phyloP scores from a whole-genome alignment of 1,284 basidiomycete species.

The Golubevia sp. region DNA sequence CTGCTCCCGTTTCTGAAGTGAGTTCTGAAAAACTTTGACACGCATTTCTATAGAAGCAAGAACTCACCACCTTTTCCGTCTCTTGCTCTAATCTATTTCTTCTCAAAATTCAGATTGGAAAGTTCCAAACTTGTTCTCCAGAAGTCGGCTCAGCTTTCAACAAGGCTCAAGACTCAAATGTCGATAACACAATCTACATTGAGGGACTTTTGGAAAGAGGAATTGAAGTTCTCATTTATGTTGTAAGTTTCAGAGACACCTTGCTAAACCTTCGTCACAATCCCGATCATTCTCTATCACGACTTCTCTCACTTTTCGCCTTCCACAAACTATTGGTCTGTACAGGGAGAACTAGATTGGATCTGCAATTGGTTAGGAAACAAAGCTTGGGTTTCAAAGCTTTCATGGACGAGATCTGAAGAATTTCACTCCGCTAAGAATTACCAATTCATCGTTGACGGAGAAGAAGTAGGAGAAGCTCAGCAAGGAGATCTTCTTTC shows the following conservation, averaged over 20 bases:
- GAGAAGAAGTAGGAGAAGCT: neutral
- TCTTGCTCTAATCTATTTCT: no score
- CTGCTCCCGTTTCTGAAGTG: conserved; percentile 12
- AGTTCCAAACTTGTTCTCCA: conserved; percentile 31
- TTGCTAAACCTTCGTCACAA: neutral
- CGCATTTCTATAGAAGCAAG: no score
- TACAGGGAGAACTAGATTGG: conserved; percentile 29
- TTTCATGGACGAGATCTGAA: conserved; percentile 4
- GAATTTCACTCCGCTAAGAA: neutral
- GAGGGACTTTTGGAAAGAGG: conserved; percentile 37
- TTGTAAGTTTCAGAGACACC: conserved; percentile 7
- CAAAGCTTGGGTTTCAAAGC: conserved; percentile 26
- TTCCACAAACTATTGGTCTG: no score
- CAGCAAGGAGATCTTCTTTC: neutral
- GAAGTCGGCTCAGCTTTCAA: conserved; percentile 24
- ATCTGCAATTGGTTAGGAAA: conserved; percentile 45
- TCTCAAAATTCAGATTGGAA: conserved; percentile 35
- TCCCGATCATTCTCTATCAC: neutral
- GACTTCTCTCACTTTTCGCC: neutral
- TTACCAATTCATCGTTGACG: neutral
- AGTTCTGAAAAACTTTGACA: neutral
- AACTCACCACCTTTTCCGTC: neutral
- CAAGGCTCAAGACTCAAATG: conserved; percentile 13
- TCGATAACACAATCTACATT: conserved; percentile 32
- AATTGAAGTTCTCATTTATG: conserved; percentile 36